Evolutionary conservation across 305 asterid genomes (phyloP), one percentile per base, ranked within the genome.

Genomic region (Solanum chacoense): DNA sequence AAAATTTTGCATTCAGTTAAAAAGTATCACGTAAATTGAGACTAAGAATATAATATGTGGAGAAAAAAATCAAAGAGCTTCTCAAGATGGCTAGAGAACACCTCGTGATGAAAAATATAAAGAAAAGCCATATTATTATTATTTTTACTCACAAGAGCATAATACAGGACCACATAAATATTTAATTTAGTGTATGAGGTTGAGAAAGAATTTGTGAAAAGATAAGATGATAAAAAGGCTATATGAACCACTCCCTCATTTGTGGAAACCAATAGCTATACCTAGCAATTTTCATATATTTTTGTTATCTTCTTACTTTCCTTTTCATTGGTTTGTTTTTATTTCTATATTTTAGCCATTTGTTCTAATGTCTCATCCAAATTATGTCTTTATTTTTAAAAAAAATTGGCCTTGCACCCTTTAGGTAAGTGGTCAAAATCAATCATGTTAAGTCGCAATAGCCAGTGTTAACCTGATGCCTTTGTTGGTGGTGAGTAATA

Each of bases 211-310:
- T 28, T 77, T 75, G 71, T 34, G 65, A 90, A 91, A 92, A 32
- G 98, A 95, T 95, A 95, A 94, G 72, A 94, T 71, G 96, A 95
- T 94, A 94, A 90, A 91, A 67, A 72, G 86, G 89, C 91, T 6
- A 72, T 94, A 90, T 76, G 89, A 92, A 80, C 98, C 98, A 94
- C 98, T 94, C 86, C 91, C 91, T 91, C 80, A 38, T 85, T 28
- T 71, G 86, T 89, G 90, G 90, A 87, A 90, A 90, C 78, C 71
- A 80, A 89, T 87, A 77, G 91, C 29, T 32, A 84, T 84, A 32
- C 45, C 11, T 55, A 20, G 72, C 87, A 50, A n/a, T 3, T 77
- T 3, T 45, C 80, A 32, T 9, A 74, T 84, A 10, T 18, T 50
- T 84, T 83, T 87, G 88, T 91, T 90, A 89, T 45, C 67, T 77